Conservation (phyloP, 2,329 filamentous ascomycete species). For the Grosmannia penicillata region DNA sequence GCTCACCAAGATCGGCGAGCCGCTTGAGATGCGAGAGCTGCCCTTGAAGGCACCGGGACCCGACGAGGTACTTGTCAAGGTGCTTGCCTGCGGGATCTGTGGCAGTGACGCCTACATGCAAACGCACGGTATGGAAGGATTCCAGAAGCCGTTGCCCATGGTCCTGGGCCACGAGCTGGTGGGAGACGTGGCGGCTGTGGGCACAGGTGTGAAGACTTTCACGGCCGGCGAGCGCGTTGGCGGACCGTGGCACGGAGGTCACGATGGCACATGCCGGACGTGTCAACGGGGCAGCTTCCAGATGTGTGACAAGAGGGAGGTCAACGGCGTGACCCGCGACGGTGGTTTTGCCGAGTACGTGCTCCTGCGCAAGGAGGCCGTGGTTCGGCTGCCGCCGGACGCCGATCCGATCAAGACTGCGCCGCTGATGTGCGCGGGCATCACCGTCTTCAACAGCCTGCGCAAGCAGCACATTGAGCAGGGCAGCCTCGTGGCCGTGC, state of each 20-base stretch:
- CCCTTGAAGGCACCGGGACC: constrained; percentile 38
- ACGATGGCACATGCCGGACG: constrained; percentile 43
- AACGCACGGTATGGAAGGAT: constrained; percentile 25
- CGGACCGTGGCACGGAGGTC: constrained; percentile 53
- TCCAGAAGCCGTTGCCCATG: constrained; percentile 44
- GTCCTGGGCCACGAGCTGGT: constrained; percentile 60
- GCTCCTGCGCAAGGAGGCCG: constrained; percentile 43
- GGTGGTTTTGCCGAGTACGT: constrained; percentile 58
- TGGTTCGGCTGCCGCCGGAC: constrained; percentile 36
- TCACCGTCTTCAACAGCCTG: constrained; percentile 48
- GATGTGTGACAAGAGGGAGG: constrained; percentile 44
- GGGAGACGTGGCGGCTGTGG: constrained; percentile 48
- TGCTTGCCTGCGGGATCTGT: constrained; percentile 59
- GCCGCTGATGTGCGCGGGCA: constrained; percentile 48
- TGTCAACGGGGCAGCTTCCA: constrained; percentile 53
- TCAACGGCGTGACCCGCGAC: constrained; percentile 52
- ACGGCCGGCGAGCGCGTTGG: constrained; percentile 53
- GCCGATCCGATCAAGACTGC: constrained; percentile 38
- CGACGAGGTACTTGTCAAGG: constrained; percentile 53
- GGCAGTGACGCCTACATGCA: constrained; percentile 41
- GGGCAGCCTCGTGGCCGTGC: constrained; percentile 39
- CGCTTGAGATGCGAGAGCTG: constrained; percentile 43
- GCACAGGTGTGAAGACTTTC: constrained; percentile 40
- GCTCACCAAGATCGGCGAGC: constrained; percentile 34
- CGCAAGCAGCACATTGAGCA: constrained; percentile 37